These are phyloP conservation scores for Afroboletus lepidellus DNA, from an alignment of 1,284 basidiomycete species.

Conservation along the genomic window DNA sequence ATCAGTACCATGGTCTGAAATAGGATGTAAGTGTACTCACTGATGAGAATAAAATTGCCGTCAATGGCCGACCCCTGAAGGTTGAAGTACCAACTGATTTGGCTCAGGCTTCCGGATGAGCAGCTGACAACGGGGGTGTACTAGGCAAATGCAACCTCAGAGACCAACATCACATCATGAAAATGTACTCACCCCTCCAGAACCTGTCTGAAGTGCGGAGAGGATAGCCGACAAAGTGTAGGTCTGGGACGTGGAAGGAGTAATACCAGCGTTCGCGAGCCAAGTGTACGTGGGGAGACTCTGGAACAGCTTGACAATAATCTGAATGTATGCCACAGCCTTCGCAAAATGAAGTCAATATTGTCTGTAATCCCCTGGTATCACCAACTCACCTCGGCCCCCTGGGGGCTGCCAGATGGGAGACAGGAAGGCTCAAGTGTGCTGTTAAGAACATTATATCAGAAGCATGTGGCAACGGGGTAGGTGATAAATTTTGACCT, in stretches of 20 bases:
- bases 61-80: slow-evolving; percentile 65
- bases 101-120: slow-evolving; percentile 43
- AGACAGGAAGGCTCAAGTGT: slow-evolving; percentile 63
- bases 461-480: neutral
- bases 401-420: slow-evolving; percentile 51
- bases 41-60: slow-evolving; percentile 59
- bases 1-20: slow-evolving; percentile 5
- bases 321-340: slow-evolving; percentile 74
- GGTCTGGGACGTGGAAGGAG: slow-evolving; percentile 56
- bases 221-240: slow-evolving; percentile 59
- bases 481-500: slow-evolving; percentile 39
- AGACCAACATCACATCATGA: neutral
- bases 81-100: slow-evolving; percentile 68
- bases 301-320: slow-evolving; percentile 64
- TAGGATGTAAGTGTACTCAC: slow-evolving; percentile 36
- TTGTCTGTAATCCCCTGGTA: neutral
- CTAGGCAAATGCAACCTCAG: slow-evolving; percentile 26
- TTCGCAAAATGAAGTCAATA: slow-evolving; percentile 28
- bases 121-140: slow-evolving; percentile 62
- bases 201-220: slow-evolving; percentile 53
- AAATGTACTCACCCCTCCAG: slow-evolving; percentile 38
- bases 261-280: slow-evolving; percentile 70
- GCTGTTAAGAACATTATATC: slow-evolving; percentile 35
- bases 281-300: slow-evolving; percentile 66
- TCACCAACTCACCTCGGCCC: slow-evolving; percentile 50